These are phyloP conservation scores for Fraxinus dipetala DNA, from an alignment of 305 asterid genomes.

Conservation along the genomic window DNA sequence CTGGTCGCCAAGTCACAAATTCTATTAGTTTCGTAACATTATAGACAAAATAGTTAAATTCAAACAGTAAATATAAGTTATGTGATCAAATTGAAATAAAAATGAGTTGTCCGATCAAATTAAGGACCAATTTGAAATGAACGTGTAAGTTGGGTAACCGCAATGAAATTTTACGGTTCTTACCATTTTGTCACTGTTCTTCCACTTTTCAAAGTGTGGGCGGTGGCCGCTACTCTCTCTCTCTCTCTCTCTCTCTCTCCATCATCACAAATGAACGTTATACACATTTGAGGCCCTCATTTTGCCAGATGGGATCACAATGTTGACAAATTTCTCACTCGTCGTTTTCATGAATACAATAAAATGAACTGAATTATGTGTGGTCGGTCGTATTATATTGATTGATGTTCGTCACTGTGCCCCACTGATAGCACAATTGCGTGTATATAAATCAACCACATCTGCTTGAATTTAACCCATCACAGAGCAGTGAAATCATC, in stretches of 20 bases:
- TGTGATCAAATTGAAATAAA: background rate
- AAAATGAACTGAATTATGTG: background rate
- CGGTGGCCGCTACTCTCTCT: constrained; percentile 19
- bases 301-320: constrained; percentile 15
- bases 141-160: background rate
- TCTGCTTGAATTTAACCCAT: constrained; percentile 2
- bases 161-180: background rate
- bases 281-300: constrained; percentile 12
- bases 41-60: background rate
- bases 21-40: background rate
- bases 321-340: constrained; percentile 1
- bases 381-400: constrained; percentile 29
- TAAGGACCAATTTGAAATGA: background rate
- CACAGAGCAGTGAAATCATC: background rate
- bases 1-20: background rate
- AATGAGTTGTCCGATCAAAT: background rate
- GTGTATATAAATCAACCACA: constrained; percentile 17
- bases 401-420: constrained; percentile 13
- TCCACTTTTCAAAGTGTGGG: constrained; percentile 6
- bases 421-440: constrained; percentile 7
- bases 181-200: background rate
- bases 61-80: background rate
- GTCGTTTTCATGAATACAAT: constrained; percentile 20
- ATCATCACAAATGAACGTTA: background rate
- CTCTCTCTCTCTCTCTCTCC: background rate